Conservation (phyloP, 2,329 filamentous ascomycete species). For the Cladosporium sp. region DNA sequence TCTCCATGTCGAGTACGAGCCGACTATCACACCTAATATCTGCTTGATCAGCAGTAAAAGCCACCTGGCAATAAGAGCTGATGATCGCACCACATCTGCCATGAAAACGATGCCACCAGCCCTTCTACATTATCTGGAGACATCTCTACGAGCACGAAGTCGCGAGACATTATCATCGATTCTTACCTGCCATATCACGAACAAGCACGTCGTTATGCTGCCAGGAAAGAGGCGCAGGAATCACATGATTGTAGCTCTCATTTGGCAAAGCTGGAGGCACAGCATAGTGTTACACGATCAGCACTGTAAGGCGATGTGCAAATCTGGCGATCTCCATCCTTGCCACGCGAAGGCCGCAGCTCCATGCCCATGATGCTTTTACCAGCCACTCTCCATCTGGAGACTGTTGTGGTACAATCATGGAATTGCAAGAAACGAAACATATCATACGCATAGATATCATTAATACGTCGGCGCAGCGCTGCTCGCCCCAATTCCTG, state of each 20-base stretch:
- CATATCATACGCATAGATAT: background rate
- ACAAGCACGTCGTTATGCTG: background rate
- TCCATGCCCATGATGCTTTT: background rate
- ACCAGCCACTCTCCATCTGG: background rate
- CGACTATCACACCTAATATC: background rate
- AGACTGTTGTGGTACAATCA: background rate
- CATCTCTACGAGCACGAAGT: background rate
- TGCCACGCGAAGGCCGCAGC: background rate
- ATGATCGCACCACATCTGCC: background rate
- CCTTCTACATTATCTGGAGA: background rate
- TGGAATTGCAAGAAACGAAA: background rate
- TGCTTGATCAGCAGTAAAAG: background rate
- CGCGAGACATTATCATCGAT: background rate
- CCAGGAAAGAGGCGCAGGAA: background rate
- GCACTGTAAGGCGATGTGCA: background rate
- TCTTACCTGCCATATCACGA: fast-evolving
- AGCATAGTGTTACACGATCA: background rate
- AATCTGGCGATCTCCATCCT: background rate
- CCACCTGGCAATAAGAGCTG: background rate
- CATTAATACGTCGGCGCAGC: background rate
- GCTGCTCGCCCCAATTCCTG: conserved; percentile 20
- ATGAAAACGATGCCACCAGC: background rate
- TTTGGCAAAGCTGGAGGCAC: background rate
- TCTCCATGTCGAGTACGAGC: background rate
- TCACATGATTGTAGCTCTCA: background rate